Conservation (phyloP, 768 basidiomycete species). For the Strobilomyces confusus region DNA sequence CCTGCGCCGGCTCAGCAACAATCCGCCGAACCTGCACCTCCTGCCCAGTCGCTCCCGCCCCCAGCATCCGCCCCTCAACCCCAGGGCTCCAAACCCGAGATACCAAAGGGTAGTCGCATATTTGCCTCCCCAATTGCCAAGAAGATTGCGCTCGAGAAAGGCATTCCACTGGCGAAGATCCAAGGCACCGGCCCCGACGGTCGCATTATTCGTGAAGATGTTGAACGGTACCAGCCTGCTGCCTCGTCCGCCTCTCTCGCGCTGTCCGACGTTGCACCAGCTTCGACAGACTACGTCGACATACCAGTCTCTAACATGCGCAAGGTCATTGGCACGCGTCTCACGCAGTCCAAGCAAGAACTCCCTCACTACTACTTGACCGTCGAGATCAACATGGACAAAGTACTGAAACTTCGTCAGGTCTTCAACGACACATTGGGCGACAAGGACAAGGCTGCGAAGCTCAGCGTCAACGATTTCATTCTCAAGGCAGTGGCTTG, state of each 20-base stretch:
- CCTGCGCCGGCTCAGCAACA: constrained; percentile 33
- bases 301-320: constrained; percentile 93
- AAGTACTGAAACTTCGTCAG: constrained; percentile 87
- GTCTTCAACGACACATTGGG: constrained; percentile 89
- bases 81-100: constrained; percentile 48
- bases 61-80: constrained; percentile 33
- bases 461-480: constrained; percentile 98
- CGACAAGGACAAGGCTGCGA: constrained; percentile 85
- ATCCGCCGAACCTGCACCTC: constrained; percentile 41
- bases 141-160: constrained; percentile 92
- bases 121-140: constrained; percentile 96
- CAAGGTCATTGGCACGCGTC: constrained; percentile 83
- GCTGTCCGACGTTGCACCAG: constrained; percentile 43
- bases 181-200: constrained; percentile 94
- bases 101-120: constrained; percentile 73
- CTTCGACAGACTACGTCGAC: constrained; percentile 76
- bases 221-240: constrained; percentile 79
- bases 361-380: constrained; percentile 98
- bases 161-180: constrained; percentile 83
- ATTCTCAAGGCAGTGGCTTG: constrained; percentile 92
- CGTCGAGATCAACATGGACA: constrained; percentile 94
- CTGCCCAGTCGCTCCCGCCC: constrained; percentile 32
- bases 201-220: constrained; percentile 90
- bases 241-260: constrained; percentile 42
- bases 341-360: constrained; percentile 90